A percentile compares a stretch with the other conserved stretches of the same genome.
phyloP scores from a whole-genome alignment of 192 early-diverging fungal genomes.

The Spizellomyces sp. region DNA sequence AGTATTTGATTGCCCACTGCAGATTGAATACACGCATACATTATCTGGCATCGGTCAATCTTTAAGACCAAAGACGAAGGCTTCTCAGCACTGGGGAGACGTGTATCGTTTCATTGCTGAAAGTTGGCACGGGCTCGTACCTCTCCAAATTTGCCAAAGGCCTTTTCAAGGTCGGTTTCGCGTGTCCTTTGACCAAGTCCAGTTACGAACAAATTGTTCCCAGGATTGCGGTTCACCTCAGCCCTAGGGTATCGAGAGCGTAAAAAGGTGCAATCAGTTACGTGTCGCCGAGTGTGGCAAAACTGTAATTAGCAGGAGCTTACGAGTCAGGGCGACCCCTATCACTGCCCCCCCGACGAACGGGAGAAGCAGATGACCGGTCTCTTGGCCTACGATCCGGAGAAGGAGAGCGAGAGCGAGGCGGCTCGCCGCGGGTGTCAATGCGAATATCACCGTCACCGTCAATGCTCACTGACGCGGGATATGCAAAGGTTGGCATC shows the following conservation, averaged over 20 bases:
- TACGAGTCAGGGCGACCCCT: neutral
- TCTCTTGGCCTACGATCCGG: neutral
- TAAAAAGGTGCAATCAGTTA: too few species aligned
- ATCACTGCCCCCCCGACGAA: neutral
- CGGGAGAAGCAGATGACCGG: neutral
- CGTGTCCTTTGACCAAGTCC: conserved; percentile 63
- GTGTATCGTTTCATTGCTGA: too few species aligned
- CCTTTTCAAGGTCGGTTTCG: conserved; percentile 66
- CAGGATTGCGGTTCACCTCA: conserved; percentile 17
- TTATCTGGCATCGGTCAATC: conserved; percentile 1
- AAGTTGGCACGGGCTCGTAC: neutral
- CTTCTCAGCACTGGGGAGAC: neutral
- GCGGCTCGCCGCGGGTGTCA: neutral
- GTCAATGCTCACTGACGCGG: conserved; percentile 26
- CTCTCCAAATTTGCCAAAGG: conserved; percentile 71
- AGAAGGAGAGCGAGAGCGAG: conserved; percentile 10
- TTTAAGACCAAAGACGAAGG: neutral
- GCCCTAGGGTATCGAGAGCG: neutral
- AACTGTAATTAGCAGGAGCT: neutral
- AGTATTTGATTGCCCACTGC: conserved; percentile 31
- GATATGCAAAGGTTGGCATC: neutral
- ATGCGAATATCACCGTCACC: conserved; percentile 14
- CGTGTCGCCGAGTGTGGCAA: neutral
- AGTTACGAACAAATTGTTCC: conserved; percentile 73
- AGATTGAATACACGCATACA: neutral